Percentiles rank a stretch among this genome's conserved stretches.
Evolutionary conservation across 2,329 filamentous ascomycete species (phyloP).

Genomic region (Penicillium sp.): DNA sequence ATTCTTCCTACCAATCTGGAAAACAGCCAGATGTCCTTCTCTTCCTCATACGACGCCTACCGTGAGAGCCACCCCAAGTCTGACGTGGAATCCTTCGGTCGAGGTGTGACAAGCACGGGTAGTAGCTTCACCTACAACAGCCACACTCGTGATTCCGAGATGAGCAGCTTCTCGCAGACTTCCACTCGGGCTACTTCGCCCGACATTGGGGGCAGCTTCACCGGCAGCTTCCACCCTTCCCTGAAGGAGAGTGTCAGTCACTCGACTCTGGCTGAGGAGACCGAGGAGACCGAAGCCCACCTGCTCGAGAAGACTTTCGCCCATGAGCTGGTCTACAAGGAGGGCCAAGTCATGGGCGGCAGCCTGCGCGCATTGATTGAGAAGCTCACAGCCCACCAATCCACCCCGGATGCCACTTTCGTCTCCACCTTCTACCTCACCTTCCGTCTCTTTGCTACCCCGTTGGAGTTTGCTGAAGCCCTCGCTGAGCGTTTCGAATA

Average conservation of each 20-base stretch:
- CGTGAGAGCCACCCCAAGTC: slow-evolving; percentile 41
- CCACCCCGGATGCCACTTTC: slow-evolving; percentile 88
- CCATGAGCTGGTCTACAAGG: slow-evolving; percentile 92
- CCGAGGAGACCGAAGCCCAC: slow-evolving; percentile 77
- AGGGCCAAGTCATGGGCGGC: slow-evolving; percentile 91
- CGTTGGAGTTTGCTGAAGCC: slow-evolving; percentile 74
- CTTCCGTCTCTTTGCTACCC: slow-evolving; percentile 89
- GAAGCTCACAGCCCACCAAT: slow-evolving; percentile 87
- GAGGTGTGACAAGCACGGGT: slow-evolving; percentile 75
- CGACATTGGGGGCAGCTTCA: slow-evolving; percentile 63
- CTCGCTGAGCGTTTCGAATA: slow-evolving; percentile 94
- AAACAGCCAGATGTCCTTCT: slow-evolving; percentile 30
- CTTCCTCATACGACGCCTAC: slow-evolving; percentile 37
- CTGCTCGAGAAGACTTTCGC: slow-evolving; percentile 91
- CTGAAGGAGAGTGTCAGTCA: slow-evolving; percentile 71
- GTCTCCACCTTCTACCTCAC: slow-evolving; percentile 96
- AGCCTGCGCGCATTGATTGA: slow-evolving; percentile 91
- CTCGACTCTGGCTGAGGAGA: slow-evolving; percentile 71
- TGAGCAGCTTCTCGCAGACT: slow-evolving; percentile 76
- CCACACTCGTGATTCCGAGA: slow-evolving; percentile 74
- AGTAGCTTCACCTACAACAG: slow-evolving; percentile 79
- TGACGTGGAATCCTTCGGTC: slow-evolving; percentile 53
- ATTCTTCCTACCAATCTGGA: slow-evolving; percentile 33
- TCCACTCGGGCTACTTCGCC: slow-evolving; percentile 90
- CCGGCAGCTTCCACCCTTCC: slow-evolving; percentile 61